Evolutionary conservation across 176 grass and related monocot species (phyloP).

Genomic region (Zoysia pacifica): DNA sequence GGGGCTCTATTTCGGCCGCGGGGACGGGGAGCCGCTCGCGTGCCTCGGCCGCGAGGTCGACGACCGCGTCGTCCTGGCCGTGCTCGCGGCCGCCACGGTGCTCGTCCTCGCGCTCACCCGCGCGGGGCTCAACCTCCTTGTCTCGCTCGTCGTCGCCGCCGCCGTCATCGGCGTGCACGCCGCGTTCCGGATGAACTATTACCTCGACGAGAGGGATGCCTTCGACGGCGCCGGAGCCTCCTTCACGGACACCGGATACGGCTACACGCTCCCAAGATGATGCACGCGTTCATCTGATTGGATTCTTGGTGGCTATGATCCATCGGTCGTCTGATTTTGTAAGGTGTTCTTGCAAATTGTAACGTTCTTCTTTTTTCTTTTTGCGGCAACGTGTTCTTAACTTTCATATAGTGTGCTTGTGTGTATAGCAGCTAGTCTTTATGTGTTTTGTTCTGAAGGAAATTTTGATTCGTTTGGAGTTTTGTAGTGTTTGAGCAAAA

Average conservation of each 20-base stretch:
- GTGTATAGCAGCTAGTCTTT: constrained; percentile 28
- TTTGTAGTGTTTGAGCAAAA: not conserved
- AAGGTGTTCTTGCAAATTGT: constrained; percentile 29
- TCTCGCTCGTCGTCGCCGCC: constrained; percentile 55
- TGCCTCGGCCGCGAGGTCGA: constrained; percentile 68
- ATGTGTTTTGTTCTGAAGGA: not conserved
- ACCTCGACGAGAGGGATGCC: constrained; percentile 74
- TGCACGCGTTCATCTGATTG: not conserved
- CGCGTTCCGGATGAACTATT: constrained; percentile 63
- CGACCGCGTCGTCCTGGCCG: constrained; percentile 68
- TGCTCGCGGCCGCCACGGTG: constrained; percentile 62
- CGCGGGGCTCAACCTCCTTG: constrained; percentile 84
- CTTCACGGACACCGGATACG: constrained; percentile 47
- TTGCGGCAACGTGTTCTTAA: constrained; percentile 8
- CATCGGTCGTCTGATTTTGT: not conserved
- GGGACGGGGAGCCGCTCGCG: constrained; percentile 45
- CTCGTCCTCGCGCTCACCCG: constrained; percentile 69
- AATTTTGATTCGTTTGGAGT: not conserved
- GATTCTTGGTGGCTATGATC: constrained; percentile 17
- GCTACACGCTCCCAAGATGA: constrained; percentile 50
- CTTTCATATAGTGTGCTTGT: not conserved
- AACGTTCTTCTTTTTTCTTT: not conserved
- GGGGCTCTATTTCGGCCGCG: constrained; percentile 71
- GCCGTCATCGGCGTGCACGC: constrained; percentile 66
- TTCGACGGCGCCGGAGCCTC: constrained; percentile 58